These are phyloP conservation scores for Barnettozyma salicaria DNA, from an alignment of 805 yeast species.

Conservation along the genomic window DNA sequence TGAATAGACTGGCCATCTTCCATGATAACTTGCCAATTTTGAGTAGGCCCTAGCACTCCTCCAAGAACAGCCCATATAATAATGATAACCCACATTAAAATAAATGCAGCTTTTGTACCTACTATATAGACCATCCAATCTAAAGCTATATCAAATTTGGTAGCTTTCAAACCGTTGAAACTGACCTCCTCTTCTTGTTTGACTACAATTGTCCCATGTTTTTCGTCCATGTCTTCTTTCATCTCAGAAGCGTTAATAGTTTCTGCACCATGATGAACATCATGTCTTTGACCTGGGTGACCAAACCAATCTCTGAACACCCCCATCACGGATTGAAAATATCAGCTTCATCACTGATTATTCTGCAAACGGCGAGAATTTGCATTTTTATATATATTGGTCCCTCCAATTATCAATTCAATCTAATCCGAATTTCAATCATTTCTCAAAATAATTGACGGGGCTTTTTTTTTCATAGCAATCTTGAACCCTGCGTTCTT, in stretches of 20 bases:
- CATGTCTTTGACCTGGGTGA: conserved; percentile 2
- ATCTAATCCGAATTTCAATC: too few relatives aligned
- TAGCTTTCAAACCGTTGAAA: conserved; percentile 10
- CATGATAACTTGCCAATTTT: conserved; percentile 10
- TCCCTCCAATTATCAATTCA: too few relatives aligned
- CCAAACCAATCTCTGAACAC: conserved; percentile 2
- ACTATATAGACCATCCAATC: conserved; percentile 11
- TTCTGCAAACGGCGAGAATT: too few relatives aligned
- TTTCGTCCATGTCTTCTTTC: background rate
- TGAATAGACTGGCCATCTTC: conserved; percentile 11
- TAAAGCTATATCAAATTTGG: conserved; percentile 7
- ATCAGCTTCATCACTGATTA: too few relatives aligned
- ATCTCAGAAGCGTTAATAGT: background rate
- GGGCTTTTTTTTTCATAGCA: too few relatives aligned
- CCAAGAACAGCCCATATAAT: conserved; percentile 5
- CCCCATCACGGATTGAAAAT: too few relatives aligned
- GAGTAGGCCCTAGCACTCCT: conserved; percentile 3
- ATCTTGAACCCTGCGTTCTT: too few relatives aligned
- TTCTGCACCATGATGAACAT: background rate
- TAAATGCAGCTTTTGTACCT: conserved; percentile 8
- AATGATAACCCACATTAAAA: conserved; percentile 5
- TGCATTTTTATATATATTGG: too few relatives aligned
- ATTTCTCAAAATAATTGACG: too few relatives aligned
- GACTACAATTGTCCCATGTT: background rate
- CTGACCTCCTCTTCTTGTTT: conserved; percentile 6